A percentile compares a stretch with the other conserved stretches of the same genome.
Conservation (phyloP, 2,329 filamentous ascomycete genomes). For the Pseudopyrenochaeta lycopersici region DNA sequence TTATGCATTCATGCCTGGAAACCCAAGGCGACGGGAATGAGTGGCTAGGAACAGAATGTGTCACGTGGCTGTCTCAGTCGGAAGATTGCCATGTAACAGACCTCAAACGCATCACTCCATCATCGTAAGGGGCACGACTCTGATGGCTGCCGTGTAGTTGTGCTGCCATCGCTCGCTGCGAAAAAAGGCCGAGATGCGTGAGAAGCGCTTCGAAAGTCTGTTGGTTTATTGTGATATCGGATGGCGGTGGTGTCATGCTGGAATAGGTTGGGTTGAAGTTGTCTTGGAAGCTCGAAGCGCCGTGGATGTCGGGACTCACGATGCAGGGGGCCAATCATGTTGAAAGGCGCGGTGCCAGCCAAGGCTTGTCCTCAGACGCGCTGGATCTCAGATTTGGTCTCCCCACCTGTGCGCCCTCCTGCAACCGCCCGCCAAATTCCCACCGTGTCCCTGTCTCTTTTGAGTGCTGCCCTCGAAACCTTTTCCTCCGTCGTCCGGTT, state of each 20-base stretch:
- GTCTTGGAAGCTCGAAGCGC: constrained; percentile 39
- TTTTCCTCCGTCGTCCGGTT: constrained; percentile 32
- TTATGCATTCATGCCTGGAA: constrained; percentile 50
- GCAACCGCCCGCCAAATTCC: constrained; percentile 48
- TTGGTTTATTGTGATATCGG: constrained; percentile 16
- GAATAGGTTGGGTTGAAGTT: constrained; percentile 30
- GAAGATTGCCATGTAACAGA: constrained; percentile 47
- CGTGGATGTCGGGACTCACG: constrained; percentile 40
- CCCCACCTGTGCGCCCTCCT: constrained; percentile 47
- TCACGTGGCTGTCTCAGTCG: constrained; percentile 50
- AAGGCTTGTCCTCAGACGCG: constrained; percentile 46
- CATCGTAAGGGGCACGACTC: constrained; percentile 19
- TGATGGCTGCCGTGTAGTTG: constrained; percentile 14
- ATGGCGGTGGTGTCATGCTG: constrained; percentile 41
- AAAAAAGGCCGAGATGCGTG: constrained; percentile 5
- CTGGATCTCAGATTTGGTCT: constrained; percentile 47
- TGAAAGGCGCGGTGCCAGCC: constrained; percentile 33
- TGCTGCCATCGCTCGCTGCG: constrained; percentile 18
- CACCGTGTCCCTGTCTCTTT: constrained; percentile 40
- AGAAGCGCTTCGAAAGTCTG: constrained; percentile 24
- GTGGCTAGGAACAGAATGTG: constrained; percentile 22
- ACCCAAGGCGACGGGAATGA: constrained; percentile 22
- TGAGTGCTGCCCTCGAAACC: constrained; percentile 38
- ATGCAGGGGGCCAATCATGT: constrained; percentile 41
- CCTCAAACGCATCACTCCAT: constrained; percentile 43